Percentiles rank a stretch among this genome's conserved stretches.
These are phyloP conservation scores for Malassezia equina DNA, from an alignment of 1,284 basidiomycete genomes.

Conservation along the genomic window DNA sequence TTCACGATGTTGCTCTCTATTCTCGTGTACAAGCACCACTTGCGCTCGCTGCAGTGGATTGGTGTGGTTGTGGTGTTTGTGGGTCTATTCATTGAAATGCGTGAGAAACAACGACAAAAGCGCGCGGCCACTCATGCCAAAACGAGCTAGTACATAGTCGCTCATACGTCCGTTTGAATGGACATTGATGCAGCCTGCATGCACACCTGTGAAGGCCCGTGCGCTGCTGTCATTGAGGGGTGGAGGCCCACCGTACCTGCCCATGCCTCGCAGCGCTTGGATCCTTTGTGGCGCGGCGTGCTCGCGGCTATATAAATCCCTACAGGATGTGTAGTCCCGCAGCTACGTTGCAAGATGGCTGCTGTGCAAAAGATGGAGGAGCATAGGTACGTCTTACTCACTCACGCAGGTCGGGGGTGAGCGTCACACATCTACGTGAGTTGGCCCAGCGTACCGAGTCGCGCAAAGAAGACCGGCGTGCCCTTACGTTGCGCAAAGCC, in stretches of 20 bases:
- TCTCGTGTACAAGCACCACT: slow-evolving; percentile 75
- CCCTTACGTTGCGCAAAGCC: slow-evolving; percentile 10
- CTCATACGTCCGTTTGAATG: neutral
- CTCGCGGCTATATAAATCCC: neutral
- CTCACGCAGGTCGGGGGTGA: neutral
- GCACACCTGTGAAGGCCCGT: neutral
- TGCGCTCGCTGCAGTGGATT: slow-evolving; percentile 77
- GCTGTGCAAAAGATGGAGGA: slow-evolving; percentile 3
- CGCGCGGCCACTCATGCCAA: neutral
- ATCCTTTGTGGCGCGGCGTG: slow-evolving; percentile 1
- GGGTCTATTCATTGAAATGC: slow-evolving; percentile 86
- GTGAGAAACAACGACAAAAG: slow-evolving; percentile 42
- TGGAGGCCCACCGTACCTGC: neutral
- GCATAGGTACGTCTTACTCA: neutral
- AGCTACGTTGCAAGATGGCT: neutral
- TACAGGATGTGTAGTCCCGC: neutral
- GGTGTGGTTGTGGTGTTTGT: slow-evolving; percentile 82
- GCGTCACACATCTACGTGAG: slow-evolving; percentile 9
- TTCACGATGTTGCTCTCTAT: slow-evolving; percentile 97
- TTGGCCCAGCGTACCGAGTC: slow-evolving; percentile 11
- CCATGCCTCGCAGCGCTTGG: slow-evolving; percentile 1
- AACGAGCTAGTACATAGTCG: neutral
- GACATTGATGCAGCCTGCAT: neutral
- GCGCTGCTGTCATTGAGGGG: neutral
- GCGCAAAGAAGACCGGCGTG: slow-evolving; percentile 14